Percentiles rank a stretch among this genome's conserved stretches.
phyloP scores from a whole-genome alignment of 352 stramenopile species.

The Pythium rishiriense region DNA sequence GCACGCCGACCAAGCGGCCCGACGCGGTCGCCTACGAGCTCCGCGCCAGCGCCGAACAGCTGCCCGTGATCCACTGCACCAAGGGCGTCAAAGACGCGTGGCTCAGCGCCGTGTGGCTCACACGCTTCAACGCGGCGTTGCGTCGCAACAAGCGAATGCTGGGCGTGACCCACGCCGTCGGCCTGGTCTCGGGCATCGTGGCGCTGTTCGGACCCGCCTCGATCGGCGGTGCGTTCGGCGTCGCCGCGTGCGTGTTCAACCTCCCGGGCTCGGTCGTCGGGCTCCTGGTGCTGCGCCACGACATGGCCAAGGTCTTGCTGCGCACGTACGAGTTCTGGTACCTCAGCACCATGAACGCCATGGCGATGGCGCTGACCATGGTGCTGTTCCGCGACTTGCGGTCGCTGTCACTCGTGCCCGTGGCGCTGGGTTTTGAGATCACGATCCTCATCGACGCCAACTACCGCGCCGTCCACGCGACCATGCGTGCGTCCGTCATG shows the following conservation, averaged over 20 bases:
- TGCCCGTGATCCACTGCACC: conserved; percentile 16
- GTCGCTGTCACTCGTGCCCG: conserved; percentile 6
- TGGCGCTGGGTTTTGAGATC: conserved; percentile 18
- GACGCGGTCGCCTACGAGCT: conserved; percentile 5
- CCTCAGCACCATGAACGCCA: conserved; percentile 26
- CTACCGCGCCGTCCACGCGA: conserved; percentile 11
- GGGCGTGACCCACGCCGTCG: not conserved
- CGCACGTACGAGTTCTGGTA: conserved; percentile 38
- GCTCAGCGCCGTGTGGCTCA: conserved; percentile 3
- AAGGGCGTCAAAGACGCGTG: conserved; percentile 22
- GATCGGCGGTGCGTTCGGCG: not conserved
- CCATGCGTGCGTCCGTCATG: conserved; percentile 2
- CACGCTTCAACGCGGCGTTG: conserved; percentile 3
- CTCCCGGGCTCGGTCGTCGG: not conserved
- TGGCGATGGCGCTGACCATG: conserved; percentile 12
- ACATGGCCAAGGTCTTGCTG: not conserved
- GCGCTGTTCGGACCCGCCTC: conserved; percentile 2
- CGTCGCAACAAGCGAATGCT: conserved; percentile 12
- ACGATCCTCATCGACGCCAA: conserved; percentile 31
- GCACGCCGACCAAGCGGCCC: not conserved
- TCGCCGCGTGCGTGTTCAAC: not conserved
- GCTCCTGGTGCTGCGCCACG: not conserved
- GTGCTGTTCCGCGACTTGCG: conserved; percentile 20
- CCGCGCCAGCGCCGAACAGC: conserved; percentile 2
- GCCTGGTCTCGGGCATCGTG: not conserved